A percentile compares a stretch with the other conserved stretches of the same genome.
Conservation (phyloP, 495 filamentous ascomycete genomes). For the Aspergillus homomorphus region DNA sequence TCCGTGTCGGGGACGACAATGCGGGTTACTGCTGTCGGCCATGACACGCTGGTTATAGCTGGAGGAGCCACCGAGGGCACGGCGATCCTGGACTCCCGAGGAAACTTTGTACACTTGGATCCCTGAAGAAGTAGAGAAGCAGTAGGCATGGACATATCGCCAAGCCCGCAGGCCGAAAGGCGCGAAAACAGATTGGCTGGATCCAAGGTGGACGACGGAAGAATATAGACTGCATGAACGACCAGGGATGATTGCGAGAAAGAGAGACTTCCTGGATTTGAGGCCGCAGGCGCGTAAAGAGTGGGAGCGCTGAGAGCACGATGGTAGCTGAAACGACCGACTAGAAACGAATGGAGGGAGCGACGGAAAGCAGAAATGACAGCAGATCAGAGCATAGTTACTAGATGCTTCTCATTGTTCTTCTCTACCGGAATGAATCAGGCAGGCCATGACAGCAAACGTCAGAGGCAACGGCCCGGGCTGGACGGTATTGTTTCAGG, state of each 20-base stretch:
- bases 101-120: conserved; percentile 23
- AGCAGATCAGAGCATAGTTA: background rate
- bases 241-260: background rate
- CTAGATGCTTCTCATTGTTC: conserved; percentile 6
- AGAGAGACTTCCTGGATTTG: background rate
- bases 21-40: conserved; percentile 4
- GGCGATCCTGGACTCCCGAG: conserved; percentile 6
- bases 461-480: conserved; percentile 12
- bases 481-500: conserved; percentile 16
- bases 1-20: background rate
- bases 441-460: conserved; percentile 16
- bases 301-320: background rate
- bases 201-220: conserved; percentile 1
- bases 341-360: background rate
- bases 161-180: conserved; percentile 11
- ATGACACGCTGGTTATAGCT: background rate
- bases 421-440: conserved; percentile 1
- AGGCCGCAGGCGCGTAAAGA: conserved; percentile 8
- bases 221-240: conserved; percentile 9
- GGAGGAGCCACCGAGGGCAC: conserved; percentile 3
- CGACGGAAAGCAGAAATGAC: background rate
- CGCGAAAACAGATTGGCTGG: background rate
- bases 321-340: background rate
- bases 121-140: conserved; percentile 22
- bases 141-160: conserved; percentile 24